These are phyloP conservation scores for Lasiodiplodia theobromae DNA, from an alignment of 2,329 filamentous ascomycete species.

Conservation along the genomic window DNA sequence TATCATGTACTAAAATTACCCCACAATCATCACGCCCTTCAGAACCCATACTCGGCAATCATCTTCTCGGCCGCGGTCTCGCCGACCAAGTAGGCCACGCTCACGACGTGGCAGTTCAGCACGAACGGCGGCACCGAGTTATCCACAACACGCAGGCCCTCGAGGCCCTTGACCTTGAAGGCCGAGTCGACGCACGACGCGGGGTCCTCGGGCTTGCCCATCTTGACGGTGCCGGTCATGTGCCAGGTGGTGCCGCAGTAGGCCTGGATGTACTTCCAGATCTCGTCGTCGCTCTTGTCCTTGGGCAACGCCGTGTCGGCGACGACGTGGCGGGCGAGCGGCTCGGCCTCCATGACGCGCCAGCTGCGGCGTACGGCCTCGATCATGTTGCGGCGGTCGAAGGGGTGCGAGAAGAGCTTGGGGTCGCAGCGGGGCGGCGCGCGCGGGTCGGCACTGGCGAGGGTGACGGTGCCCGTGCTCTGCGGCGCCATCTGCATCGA, in stretches of 20 bases:
- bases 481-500: slow-evolving; percentile 61
- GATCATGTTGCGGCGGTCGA: slow-evolving; percentile 60
- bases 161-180: slow-evolving; percentile 35
- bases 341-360: slow-evolving; percentile 48
- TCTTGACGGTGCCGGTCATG: slow-evolving; percentile 63
- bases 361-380: slow-evolving; percentile 55
- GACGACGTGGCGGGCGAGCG: slow-evolving; percentile 54
- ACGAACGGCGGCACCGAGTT: slow-evolving; percentile 36
- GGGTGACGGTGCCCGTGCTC: slow-evolving; percentile 58
- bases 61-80: slow-evolving; percentile 45
- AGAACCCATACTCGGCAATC: slow-evolving; percentile 38
- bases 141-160: slow-evolving; percentile 38
- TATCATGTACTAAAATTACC: neutral
- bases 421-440: slow-evolving; percentile 62
- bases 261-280: slow-evolving; percentile 55
- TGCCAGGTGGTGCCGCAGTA: slow-evolving; percentile 60
- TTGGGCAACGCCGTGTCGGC: slow-evolving; percentile 32
- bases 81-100: slow-evolving; percentile 42
- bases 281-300: slow-evolving; percentile 61
- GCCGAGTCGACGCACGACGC: slow-evolving; percentile 35
- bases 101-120: slow-evolving; percentile 25
- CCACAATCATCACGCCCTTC: neutral
- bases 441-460: slow-evolving; percentile 61
- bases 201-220: slow-evolving; percentile 51
- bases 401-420: slow-evolving; percentile 61